These are phyloP conservation scores for Bryum argenteum DNA, from an alignment of 225 moss, liverwort and hornwort species.

Conservation along the genomic window DNA sequence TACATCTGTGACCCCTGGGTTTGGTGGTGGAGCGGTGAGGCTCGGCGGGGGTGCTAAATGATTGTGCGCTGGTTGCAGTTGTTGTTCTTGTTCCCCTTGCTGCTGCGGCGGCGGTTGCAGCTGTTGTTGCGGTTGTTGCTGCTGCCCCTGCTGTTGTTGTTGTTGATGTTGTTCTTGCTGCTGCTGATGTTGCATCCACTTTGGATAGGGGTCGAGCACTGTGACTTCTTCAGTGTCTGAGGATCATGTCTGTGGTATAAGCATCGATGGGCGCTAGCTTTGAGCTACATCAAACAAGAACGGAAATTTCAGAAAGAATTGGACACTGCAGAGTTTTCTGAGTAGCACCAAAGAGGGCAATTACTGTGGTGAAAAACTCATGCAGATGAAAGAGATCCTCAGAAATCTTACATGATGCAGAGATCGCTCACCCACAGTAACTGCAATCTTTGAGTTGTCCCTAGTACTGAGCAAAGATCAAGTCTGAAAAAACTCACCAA, in stretches of 20 bases:
- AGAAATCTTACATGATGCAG: too few relatives aligned
- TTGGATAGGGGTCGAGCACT: slow-evolving; percentile 51
- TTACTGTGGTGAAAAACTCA: too few relatives aligned
- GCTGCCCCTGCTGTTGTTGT: slow-evolving; percentile 34
- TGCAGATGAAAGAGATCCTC: too few relatives aligned
- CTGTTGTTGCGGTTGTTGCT: slow-evolving; percentile 54
- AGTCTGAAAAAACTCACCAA: slow-evolving; percentile 46
- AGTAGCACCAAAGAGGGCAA: slow-evolving; percentile 1
- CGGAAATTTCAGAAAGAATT: slow-evolving; percentile 60
- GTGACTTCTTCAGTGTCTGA: slow-evolving; percentile 70
- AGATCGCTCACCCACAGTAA: too few relatives aligned
- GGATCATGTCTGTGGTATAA: slow-evolving; percentile 64
- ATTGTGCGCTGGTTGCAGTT: slow-evolving; percentile 38
- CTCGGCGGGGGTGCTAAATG: slow-evolving; percentile 29
- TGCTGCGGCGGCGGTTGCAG: slow-evolving; percentile 54
- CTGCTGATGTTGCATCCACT: slow-evolving; percentile 65
- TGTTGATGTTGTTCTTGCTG: slow-evolving; percentile 18
- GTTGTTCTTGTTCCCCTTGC: neutral
- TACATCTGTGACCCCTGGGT: slow-evolving; percentile 50
- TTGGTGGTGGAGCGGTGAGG: slow-evolving; percentile 36
- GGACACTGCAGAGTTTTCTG: slow-evolving; percentile 34
- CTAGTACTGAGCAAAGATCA: neutral
- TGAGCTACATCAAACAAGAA: slow-evolving; percentile 60
- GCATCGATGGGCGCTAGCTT: slow-evolving; percentile 68
- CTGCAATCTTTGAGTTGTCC: too few relatives aligned